Evolutionary conservation across 2,329 filamentous ascomycete genomes (phyloP).

Genomic region (Epichloe bromicola): DNA sequence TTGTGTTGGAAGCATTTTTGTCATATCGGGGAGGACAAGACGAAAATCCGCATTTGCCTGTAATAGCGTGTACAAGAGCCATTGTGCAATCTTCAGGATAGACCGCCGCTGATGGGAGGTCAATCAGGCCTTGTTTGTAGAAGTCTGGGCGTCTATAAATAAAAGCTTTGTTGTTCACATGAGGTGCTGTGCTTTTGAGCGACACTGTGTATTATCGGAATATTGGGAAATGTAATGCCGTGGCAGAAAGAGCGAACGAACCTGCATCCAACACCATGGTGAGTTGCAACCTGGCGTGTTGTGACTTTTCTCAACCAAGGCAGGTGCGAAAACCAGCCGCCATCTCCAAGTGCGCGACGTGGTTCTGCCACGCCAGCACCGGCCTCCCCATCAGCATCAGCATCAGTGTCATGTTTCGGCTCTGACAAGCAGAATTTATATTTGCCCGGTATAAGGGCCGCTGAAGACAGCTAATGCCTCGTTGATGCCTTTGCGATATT

Average conservation of each 20-base stretch:
- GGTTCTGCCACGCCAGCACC: not conserved
- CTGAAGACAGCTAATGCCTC: not conserved
- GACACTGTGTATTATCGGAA: not conserved
- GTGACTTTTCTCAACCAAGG: not conserved
- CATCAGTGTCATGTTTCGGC: not conserved
- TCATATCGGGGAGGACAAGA: conserved; percentile 3
- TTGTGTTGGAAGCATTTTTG: not conserved
- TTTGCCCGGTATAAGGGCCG: not conserved
- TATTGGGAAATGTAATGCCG: not conserved
- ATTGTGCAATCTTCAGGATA: conserved; percentile 2
- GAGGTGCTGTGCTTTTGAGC: not conserved
- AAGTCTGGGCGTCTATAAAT: conserved; percentile 4
- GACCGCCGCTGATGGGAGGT: not conserved
- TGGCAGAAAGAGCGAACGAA: not conserved
- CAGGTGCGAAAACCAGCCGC: not conserved
- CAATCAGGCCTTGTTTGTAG: conserved; percentile 1
- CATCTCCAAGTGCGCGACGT: not conserved
- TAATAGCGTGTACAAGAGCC: conserved; percentile 2
- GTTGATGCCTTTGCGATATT: not conserved
- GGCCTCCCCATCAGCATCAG: not conserved
- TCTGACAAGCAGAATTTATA: not conserved
- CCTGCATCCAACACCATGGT: not conserved
- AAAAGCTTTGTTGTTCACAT: conserved; percentile 5
- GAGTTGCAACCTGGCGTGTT: not conserved
- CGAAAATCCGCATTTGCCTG: conserved; percentile 1